Percentiles rank a stretch among this genome's conserved stretches.
Evolutionary conservation across 2,329 filamentous ascomycete species (phyloP).

Genomic region (Penicillium italicum): DNA sequence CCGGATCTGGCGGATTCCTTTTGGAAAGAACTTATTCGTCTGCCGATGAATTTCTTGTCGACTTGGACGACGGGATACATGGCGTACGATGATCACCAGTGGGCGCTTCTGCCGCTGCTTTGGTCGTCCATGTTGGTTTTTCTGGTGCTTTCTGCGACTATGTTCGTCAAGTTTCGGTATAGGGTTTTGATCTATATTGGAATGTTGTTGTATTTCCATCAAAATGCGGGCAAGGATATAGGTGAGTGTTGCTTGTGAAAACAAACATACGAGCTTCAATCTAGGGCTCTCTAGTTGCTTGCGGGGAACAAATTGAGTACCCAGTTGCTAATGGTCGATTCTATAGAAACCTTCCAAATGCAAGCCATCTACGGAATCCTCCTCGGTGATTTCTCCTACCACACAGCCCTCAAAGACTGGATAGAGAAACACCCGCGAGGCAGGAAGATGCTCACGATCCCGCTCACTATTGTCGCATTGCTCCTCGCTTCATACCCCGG

Average conservation of each 20-base stretch:
- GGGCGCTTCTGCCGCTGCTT: slow-evolving; percentile 51
- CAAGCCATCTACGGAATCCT: slow-evolving; percentile 53
- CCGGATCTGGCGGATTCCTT: slow-evolving; percentile 45
- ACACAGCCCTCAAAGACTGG: slow-evolving; percentile 46
- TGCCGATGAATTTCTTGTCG: slow-evolving; percentile 47
- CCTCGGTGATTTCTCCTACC: slow-evolving; percentile 50
- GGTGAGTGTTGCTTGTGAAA: slow-evolving; percentile 35
- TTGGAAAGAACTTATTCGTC: slow-evolving; percentile 43
- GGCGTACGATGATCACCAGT: slow-evolving; percentile 54
- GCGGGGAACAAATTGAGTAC: background rate
- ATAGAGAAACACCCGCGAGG: slow-evolving; percentile 41
- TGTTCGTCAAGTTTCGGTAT: slow-evolving; percentile 47
- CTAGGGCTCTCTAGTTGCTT: background rate
- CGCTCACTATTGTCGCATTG: slow-evolving; percentile 45
- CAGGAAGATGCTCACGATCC: slow-evolving; percentile 37
- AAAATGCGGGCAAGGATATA: slow-evolving; percentile 44
- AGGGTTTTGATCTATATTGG: slow-evolving; percentile 46
- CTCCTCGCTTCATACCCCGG: slow-evolving; percentile 51
- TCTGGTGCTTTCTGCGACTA: slow-evolving; percentile 44
- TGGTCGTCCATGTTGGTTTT: slow-evolving; percentile 52
- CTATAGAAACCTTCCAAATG: slow-evolving; percentile 52
- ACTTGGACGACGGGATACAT: slow-evolving; percentile 53
- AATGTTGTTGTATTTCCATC: slow-evolving; percentile 50
- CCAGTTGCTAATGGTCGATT: background rate
- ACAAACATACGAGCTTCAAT: background rate